Conservation (phyloP, 2,329 filamentous ascomycete species). For the Aspergillus tamarii region DNA sequence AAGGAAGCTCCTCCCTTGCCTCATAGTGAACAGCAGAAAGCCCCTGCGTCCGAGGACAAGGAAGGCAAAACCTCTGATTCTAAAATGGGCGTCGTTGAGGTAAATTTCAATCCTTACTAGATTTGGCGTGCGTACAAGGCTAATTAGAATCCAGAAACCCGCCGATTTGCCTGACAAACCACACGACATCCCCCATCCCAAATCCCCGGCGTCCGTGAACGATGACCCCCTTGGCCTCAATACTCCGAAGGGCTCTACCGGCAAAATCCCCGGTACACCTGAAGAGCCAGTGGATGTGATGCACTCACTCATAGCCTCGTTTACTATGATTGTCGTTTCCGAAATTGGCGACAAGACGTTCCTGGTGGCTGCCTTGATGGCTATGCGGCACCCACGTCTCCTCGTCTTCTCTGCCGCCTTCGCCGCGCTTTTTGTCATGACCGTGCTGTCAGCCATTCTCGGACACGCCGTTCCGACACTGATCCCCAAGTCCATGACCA, state of each 20-base stretch:
- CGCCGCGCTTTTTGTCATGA: constrained; percentile 89
- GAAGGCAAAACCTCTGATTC: constrained; percentile 46
- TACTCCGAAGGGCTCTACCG: constrained; percentile 5
- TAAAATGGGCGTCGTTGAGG: constrained; percentile 57
- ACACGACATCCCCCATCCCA: constrained; percentile 71
- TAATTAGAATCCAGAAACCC: constrained; percentile 66
- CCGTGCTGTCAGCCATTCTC: constrained; percentile 85
- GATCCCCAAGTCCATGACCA: constrained; percentile 88
- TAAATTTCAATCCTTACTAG: constrained; percentile 36
- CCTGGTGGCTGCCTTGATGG: constrained; percentile 95
- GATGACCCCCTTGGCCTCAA: constrained; percentile 36
- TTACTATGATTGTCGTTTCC: constrained; percentile 96
- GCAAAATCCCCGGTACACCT: constrained; percentile 31
- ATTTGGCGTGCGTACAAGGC: background rate
- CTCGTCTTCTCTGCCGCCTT: constrained; percentile 97
- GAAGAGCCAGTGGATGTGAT: constrained; percentile 61
- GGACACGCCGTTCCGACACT: constrained; percentile 90
- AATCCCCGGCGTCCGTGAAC: constrained; percentile 54
- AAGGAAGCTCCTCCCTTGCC: constrained; percentile 84
- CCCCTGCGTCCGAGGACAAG: constrained; percentile 43
- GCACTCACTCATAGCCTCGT: constrained; percentile 88
- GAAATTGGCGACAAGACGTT: constrained; percentile 99
- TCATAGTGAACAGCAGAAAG: constrained; percentile 76
- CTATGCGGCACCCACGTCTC: constrained; percentile 94
- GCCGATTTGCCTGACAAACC: constrained; percentile 77